phyloP scores from a whole-genome alignment of 1,284 basidiomycete species.

The Cryptococcus sp. region DNA sequence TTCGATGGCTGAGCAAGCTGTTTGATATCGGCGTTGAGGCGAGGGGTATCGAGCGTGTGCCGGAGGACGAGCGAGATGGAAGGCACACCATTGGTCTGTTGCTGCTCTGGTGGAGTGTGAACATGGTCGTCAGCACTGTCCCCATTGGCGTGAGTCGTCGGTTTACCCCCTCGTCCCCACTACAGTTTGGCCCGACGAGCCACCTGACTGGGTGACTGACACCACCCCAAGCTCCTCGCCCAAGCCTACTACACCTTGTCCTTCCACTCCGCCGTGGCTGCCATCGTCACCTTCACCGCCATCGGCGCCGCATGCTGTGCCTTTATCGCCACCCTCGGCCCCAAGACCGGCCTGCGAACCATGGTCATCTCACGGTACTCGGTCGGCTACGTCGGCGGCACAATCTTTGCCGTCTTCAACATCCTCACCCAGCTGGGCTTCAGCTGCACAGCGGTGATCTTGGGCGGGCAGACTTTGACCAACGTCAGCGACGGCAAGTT shows the following conservation, averaged over 20 bases:
- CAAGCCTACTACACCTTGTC: slow-evolving; percentile 58
- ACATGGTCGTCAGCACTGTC: slow-evolving; percentile 56
- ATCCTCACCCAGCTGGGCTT: slow-evolving; percentile 43
- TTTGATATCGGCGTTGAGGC: slow-evolving; percentile 35
- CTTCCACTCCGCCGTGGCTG: slow-evolving; percentile 50
- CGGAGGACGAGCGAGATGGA: slow-evolving; percentile 26
- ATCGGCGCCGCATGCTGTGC: slow-evolving; percentile 50
- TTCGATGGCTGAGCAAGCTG: slow-evolving; percentile 17
- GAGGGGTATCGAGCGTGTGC: slow-evolving; percentile 35
- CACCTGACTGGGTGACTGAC: too few species aligned
- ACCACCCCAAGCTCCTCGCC: slow-evolving; percentile 49
- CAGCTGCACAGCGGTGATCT: slow-evolving; percentile 44
- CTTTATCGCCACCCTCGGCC: slow-evolving; percentile 62
- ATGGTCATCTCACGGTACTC: slow-evolving; percentile 52
- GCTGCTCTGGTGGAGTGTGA: slow-evolving; percentile 36
- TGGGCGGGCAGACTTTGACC: slow-evolving; percentile 51
- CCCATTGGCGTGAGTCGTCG: slow-evolving; percentile 55
- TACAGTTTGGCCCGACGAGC: too few species aligned
- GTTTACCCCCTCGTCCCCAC: too few species aligned
- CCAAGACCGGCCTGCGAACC: slow-evolving; percentile 60
- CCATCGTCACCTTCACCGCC: slow-evolving; percentile 46
- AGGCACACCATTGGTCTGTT: slow-evolving; percentile 28
- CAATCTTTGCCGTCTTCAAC: slow-evolving; percentile 60
- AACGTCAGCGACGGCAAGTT: slow-evolving; percentile 46
- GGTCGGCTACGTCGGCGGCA: slow-evolving; percentile 59